Base-by-base conservation (phyloP, 2,329 filamentous ascomycete genomes). In the Ophiocordyceps polyrhachis-furcata region DNA sequence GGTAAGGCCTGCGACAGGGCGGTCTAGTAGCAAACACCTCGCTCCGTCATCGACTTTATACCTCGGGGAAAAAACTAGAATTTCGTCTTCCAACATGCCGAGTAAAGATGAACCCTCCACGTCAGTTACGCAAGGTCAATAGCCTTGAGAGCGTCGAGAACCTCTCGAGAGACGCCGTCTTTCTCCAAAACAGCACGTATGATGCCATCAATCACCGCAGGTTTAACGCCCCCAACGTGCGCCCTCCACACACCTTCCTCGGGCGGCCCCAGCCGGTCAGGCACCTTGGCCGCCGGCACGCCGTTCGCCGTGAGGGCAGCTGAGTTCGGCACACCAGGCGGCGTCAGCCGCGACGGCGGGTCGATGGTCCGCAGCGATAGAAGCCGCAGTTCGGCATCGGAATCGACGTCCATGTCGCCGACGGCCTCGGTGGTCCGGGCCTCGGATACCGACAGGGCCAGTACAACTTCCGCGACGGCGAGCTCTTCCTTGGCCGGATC, bases 401-500 rank as follows among this genome's bases (percentile, higher is more conserved):
- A 56, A 43, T 70, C 65, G 29, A 66, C 55, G 5, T 69, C 65
- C 58, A 65, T 64, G 32, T 58, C 59, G 1, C 58, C 57, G 51
- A 42, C 46, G 47, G 38, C 51, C 44, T 55, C 51, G 31, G 43
- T 46, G 47, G 38, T 51, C 43, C 55, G 51, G 31, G 58, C 57
- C 51, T 75, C 73, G 15, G 76, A 76, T 31, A 93, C 73, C 0
- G 87, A 93, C 5, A 96, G 75, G 2, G 89, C 91, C 41, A 96
- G 69, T 3, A 91, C 84, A 13, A 81, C 78, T 56, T 96, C 89
- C 1, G 91, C 91, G 4, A 96, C 89, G 2, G 87, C 84, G 15
- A 98, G 78, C 62, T 98, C 91, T 59, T 95, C 88, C 52, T 81
- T 79, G 44, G 77, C 81, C 0, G 91, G 89, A 59, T 98, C 91